Conservation (phyloP, 257 asterid species). For the Striga asiatica region DNA sequence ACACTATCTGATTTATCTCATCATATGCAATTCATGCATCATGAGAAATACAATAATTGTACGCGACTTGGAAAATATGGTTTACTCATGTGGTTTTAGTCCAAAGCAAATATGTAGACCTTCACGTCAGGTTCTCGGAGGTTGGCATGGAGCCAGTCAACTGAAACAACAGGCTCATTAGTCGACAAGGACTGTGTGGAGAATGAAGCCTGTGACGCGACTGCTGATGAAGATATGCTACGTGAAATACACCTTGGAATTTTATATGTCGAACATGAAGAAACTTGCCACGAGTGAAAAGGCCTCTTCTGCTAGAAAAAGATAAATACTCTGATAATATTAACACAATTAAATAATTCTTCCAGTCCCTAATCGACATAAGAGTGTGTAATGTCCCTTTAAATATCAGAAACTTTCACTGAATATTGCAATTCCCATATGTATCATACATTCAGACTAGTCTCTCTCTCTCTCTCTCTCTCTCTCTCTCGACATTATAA, state of each 20-base stretch:
- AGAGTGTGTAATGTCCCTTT: background rate
- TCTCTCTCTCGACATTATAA: no score
- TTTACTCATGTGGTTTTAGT: background rate
- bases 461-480: no score
- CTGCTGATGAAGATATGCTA: conserved; percentile 50
- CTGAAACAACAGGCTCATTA: conserved; percentile 82
- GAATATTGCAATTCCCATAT: no score
- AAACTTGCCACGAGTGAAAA: conserved; percentile 20
- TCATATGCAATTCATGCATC: no score
- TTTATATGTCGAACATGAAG: conserved; percentile 28
- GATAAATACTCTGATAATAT: background rate
- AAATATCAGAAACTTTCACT: background rate
- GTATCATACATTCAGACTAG: no score
- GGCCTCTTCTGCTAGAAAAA: conserved; percentile 34
- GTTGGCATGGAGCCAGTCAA: conserved; percentile 88
- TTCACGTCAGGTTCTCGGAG: conserved; percentile 70
- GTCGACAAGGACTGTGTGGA: conserved; percentile 37
- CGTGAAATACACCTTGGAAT: conserved; percentile 18
- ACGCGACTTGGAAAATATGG: background rate
- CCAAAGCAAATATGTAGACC: no score
- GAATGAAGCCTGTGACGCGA: conserved; percentile 45
- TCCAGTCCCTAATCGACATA: no score
- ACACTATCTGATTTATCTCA: no score
- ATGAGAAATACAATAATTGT: background rate
- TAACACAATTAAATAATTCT: no score